These are phyloP conservation scores for Colletotrichum cereale DNA, from an alignment of 2,329 filamentous ascomycete genomes.

Conservation along the genomic window DNA sequence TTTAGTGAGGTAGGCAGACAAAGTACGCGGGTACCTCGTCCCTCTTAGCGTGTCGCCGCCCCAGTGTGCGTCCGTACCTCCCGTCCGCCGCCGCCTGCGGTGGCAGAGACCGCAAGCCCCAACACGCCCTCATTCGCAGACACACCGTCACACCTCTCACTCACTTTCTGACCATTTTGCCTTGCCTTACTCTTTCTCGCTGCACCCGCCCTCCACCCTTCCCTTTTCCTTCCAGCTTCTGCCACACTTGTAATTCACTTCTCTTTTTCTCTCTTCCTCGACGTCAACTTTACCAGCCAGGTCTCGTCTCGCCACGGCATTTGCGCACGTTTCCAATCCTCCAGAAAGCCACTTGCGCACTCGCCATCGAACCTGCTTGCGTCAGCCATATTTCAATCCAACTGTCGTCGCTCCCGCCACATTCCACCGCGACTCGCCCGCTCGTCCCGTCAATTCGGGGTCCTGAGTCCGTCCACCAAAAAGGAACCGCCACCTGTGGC, in stretches of 20 bases:
- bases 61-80: conserved; percentile 31
- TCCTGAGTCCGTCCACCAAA: conserved; percentile 32
- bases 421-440: conserved; percentile 38
- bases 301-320: conserved; percentile 5
- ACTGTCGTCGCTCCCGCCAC: conserved; percentile 31
- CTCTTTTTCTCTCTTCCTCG: conserved; percentile 31
- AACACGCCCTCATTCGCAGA: conserved; percentile 26
- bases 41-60: conserved; percentile 12
- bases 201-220: conserved; percentile 38
- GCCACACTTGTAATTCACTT: conserved; percentile 39
- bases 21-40: background rate
- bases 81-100: conserved; percentile 23
- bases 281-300: conserved; percentile 22
- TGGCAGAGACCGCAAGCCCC: conserved; percentile 36
- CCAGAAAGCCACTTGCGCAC: background rate
- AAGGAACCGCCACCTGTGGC: conserved; percentile 40
- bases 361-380: conserved; percentile 10
- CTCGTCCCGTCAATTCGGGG: conserved; percentile 40
- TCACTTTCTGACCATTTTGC: conserved; percentile 27
- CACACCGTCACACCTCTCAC: conserved; percentile 30
- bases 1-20: background rate
- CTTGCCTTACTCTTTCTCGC: conserved; percentile 24
- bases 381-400: conserved; percentile 30
- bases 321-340: conserved; percentile 15
- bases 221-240: conserved; percentile 40